Conservation (phyloP, 495 filamentous ascomycete species). For the Tuber borchii region DNA sequence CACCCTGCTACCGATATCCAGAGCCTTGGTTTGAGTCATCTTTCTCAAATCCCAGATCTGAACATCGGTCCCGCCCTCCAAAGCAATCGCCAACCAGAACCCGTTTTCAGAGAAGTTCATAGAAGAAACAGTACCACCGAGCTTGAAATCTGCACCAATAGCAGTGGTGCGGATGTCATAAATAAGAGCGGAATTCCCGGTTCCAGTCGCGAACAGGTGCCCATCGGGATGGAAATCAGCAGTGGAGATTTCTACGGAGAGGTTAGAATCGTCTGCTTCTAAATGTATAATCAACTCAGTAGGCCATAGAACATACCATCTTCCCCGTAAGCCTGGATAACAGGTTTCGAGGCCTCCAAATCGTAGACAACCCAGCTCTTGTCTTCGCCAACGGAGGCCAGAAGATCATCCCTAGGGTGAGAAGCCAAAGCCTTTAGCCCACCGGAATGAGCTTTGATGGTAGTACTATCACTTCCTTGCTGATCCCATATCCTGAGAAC, state of each 20-base stretch:
- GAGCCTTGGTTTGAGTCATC: slow-evolving; percentile 63
- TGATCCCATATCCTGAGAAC: slow-evolving; percentile 70
- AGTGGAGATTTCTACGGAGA: slow-evolving; percentile 60
- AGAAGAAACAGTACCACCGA: slow-evolving; percentile 60
- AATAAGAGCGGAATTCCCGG: slow-evolving; percentile 69
- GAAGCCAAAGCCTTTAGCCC: slow-evolving; percentile 67
- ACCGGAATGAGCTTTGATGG: slow-evolving; percentile 72
- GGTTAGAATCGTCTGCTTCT: slow-evolving; percentile 42
- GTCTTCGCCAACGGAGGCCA: slow-evolving; percentile 82
- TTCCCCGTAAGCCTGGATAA: slow-evolving; percentile 73
- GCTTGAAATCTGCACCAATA: slow-evolving; percentile 62
- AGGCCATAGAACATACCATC: slow-evolving; percentile 56
- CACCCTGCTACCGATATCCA: slow-evolving; percentile 73
- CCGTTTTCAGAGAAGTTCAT: slow-evolving; percentile 94
- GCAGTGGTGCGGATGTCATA: slow-evolving; percentile 72
- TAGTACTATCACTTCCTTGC: slow-evolving; percentile 56
- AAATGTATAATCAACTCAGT: slow-evolving; percentile 4
- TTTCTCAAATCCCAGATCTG: slow-evolving; percentile 89
- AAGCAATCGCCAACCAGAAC: slow-evolving; percentile 80
- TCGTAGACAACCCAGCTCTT: slow-evolving; percentile 94
- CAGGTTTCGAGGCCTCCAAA: slow-evolving; percentile 56
- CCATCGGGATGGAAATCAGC: slow-evolving; percentile 92
- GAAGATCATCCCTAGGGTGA: slow-evolving; percentile 76
- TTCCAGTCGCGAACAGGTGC: slow-evolving; percentile 81
- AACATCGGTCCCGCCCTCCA: slow-evolving; percentile 64